Conservation (phyloP, 2,329 filamentous ascomycete genomes). For the Fusarium transvaalense region DNA sequence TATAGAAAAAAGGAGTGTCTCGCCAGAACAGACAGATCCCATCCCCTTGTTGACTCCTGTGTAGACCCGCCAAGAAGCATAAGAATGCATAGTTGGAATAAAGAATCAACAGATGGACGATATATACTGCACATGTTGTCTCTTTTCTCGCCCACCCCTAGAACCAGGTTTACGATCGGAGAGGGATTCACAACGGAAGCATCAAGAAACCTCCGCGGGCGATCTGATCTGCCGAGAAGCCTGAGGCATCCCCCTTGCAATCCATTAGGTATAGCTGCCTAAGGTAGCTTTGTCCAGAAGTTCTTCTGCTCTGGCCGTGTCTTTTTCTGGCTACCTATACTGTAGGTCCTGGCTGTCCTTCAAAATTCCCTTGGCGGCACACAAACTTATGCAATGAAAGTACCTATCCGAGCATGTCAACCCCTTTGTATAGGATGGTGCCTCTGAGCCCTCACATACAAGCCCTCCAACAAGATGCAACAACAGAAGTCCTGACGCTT, state of each 20-base stretch:
- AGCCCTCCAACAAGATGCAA: conserved; percentile 45
- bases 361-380: conserved; percentile 32
- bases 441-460: conserved; percentile 42
- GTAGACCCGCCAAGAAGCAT: conserved; percentile 30
- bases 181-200: conserved; percentile 40
- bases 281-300: conserved; percentile 16
- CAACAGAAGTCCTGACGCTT: conserved; percentile 45
- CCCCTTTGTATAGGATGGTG: conserved; percentile 45
- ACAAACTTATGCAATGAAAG: conserved; percentile 35
- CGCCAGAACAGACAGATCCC: conserved; percentile 2
- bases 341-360: conserved; percentile 22
- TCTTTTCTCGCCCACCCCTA: conserved; percentile 31
- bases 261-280: conserved; percentile 30
- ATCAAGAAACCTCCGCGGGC: conserved; percentile 30
- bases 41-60: conserved; percentile 1
- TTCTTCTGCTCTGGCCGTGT: conserved; percentile 10
- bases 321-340: conserved; percentile 4
- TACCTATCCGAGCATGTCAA: conserved; percentile 40
- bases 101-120: conserved; percentile 9
- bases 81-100: conserved; percentile 23
- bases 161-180: conserved; percentile 27
- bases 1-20: conserved; percentile 28
- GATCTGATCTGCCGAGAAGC: conserved; percentile 45
- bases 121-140: conserved; percentile 29
- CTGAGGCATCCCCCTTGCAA: conserved; percentile 41